phyloP scores from a whole-genome alignment of 768 basidiomycete genomes.

The Amanita rimosa region DNA sequence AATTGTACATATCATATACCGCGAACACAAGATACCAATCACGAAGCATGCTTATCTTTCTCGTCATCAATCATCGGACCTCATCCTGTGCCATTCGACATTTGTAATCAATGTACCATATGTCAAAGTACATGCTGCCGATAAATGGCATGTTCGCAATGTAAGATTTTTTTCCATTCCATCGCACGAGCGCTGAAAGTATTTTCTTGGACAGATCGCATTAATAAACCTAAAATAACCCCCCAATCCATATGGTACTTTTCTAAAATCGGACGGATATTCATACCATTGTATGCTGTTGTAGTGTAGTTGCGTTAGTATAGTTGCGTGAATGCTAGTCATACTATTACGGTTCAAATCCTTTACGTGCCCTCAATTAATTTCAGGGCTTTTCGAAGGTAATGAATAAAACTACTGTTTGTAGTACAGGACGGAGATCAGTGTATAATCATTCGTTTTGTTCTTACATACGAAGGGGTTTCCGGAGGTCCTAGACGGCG shows the following conservation, averaged over 20 bases:
- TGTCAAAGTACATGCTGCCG: background rate
- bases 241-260: background rate
- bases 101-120: background rate
- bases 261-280: background rate
- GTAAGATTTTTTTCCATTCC: background rate
- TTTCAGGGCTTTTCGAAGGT: too few species aligned
- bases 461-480: too few species aligned
- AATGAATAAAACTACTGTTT: too few species aligned
- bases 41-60: background rate
- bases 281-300: background rate
- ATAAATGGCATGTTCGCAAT: conserved; percentile 1
- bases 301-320: background rate
- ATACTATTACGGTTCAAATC: background rate
- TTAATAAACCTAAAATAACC: background rate
- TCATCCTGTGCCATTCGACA: background rate
- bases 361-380: background rate
- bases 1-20: conserved; percentile 5
- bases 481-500: too few species aligned
- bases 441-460: too few species aligned
- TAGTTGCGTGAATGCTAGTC: background rate
- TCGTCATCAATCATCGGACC: background rate
- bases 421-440: background rate
- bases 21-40: conserved; percentile 3
- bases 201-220: background rate
- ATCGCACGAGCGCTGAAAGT: background rate